Base-by-base conservation (phyloP, 176 grass and related monocot genomes). In the Poa annua region DNA sequence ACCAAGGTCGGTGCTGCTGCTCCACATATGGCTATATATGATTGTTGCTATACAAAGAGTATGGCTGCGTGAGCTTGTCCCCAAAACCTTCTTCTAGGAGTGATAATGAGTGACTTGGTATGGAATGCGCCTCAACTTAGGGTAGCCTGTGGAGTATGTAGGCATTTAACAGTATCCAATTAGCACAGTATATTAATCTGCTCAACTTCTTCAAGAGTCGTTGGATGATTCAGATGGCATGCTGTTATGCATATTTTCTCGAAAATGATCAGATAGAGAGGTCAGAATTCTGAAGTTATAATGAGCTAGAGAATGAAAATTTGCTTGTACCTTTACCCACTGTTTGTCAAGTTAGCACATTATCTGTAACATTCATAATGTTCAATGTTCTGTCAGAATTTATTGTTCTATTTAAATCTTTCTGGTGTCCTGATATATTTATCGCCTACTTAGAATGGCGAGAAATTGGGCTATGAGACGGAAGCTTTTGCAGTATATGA, bases 401-500 rank as follows among this genome's bases (percentile, higher is more conserved):
- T 20, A 1, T 65, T 59, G 35, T 44, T 49, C 14, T 57, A 36
- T 44, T 83, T 44, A 19, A 62, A 15, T 76, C 2, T 65, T 41
- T 73, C 26, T 22, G 34, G 66, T 50, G 22, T 81, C 50, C 78
- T 92, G 53, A 76, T 82, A 64, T 84, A 42, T 85, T 13, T 80
- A 7, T 57, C 65, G 73, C 13, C 35, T 85, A 57, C 82, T 49
- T 85, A 98, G 92, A 88, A 92, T 80, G 92, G 89, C n/a, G 86
- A 89, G 73, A 98, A 92, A 87, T 87, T 98, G 89, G 92, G 95
- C 57, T 98, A 93, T 33, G 95, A 98, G 76, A 98, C 95, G 11
- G 95, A 98, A 84, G 95, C 92, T 77, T 87, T 95, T 89, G 90
- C 95, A 78, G 77, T 98, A 54, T 98, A 98, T 68, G 95, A 98